These are phyloP conservation scores for Stephanodiscus triporus DNA, from an alignment of 108 stramenopile genomes.

Conservation along the genomic window DNA sequence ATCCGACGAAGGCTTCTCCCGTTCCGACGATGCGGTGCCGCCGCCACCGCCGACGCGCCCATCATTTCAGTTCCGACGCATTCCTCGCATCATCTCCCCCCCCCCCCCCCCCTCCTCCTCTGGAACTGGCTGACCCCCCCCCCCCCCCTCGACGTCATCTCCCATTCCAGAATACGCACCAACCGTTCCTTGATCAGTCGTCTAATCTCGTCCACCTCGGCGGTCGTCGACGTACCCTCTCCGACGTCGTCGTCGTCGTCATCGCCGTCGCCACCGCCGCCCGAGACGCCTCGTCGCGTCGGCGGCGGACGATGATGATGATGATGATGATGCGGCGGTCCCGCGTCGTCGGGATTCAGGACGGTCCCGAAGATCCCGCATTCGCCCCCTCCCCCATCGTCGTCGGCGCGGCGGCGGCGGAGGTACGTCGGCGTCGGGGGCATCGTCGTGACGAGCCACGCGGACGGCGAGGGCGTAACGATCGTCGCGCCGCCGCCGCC, in stretches of 20 bases:
- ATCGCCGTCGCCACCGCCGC: too few relatives aligned
- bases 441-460: constrained; percentile 27
- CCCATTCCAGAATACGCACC: background rate
- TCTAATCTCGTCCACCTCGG: background rate
- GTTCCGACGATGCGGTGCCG: too few relatives aligned
- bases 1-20: too few relatives aligned
- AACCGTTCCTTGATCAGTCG: background rate
- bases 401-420: background rate
- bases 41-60: too few relatives aligned
- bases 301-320: too few relatives aligned
- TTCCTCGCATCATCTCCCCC: too few relatives aligned
- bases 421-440: constrained; percentile 3
- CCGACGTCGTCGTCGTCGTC: background rate
- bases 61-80: too few relatives aligned
- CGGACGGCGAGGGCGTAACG: background rate
- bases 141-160: background rate
- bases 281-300: too few relatives aligned
- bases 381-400: background rate
- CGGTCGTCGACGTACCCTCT: too few relatives aligned
- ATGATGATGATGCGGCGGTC: background rate
- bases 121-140: too few relatives aligned
- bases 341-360: background rate
- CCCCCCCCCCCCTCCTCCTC: too few relatives aligned
- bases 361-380: constrained; percentile 18
- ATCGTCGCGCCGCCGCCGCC: too few relatives aligned